These are phyloP conservation scores for Microthlaspi erraticum DNA, from an alignment of 345 rosid species.

Conservation along the genomic window DNA sequence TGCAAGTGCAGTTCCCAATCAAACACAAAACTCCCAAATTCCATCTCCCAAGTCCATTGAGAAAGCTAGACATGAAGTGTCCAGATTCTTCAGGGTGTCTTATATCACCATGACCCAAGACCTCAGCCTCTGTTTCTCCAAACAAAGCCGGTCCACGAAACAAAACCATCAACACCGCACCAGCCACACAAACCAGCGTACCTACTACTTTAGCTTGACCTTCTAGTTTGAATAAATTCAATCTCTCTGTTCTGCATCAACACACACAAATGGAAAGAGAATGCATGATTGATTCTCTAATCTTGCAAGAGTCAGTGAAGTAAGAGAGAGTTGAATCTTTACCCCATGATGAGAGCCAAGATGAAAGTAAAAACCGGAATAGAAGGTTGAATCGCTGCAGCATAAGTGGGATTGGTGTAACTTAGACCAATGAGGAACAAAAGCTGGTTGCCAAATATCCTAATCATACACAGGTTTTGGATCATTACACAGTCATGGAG, in stretches of 20 bases:
- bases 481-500: background rate
- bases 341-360: slow-evolving; percentile 92
- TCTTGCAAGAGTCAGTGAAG: slow-evolving; percentile 6
- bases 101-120: slow-evolving; percentile 52
- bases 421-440: slow-evolving; percentile 89
- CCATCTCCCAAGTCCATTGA: slow-evolving; percentile 75
- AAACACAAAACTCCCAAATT: slow-evolving; percentile 93
- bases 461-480: slow-evolving; percentile 31
- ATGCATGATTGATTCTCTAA: slow-evolving; percentile 3
- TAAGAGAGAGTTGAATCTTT: slow-evolving; percentile 5
- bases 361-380: slow-evolving; percentile 97
- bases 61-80: slow-evolving; percentile 64
- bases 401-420: slow-evolving; percentile 96
- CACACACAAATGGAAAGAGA: background rate
- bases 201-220: slow-evolving; percentile 96
- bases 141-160: slow-evolving; percentile 89
- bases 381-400: slow-evolving; percentile 96
- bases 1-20: slow-evolving; percentile 94
- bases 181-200: slow-evolving; percentile 78
- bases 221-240: slow-evolving; percentile 72
- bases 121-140: slow-evolving; percentile 61
- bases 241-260: slow-evolving; percentile 89
- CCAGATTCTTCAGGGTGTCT: slow-evolving; percentile 72
- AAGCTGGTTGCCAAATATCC: slow-evolving; percentile 98
- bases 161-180: slow-evolving; percentile 86